A percentile compares a stretch with the other conserved stretches of the same genome.
phyloP scores from a whole-genome alignment of 208 protist genomes.

The Phytomonas francai region DNA sequence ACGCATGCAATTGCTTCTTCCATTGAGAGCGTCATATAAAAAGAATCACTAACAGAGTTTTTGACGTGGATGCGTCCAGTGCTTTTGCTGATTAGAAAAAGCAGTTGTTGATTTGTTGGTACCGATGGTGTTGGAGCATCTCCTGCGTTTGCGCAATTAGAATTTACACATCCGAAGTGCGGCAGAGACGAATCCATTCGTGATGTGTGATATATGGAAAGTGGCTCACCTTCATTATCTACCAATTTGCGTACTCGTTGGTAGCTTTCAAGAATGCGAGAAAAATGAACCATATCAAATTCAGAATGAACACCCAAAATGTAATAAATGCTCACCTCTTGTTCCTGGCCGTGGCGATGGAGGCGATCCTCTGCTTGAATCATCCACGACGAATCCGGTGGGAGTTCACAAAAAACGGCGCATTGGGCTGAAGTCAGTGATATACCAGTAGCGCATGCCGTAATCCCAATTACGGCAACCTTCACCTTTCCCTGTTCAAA shows the following conservation, averaged over 20 bases:
- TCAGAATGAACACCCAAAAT: constrained; percentile 47
- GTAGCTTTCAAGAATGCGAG: constrained; percentile 24
- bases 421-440: constrained; percentile 54
- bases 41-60: neutral
- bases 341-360: constrained; percentile 57
- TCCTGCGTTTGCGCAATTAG: neutral
- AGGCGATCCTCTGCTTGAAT: constrained; percentile 78
- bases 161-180: neutral
- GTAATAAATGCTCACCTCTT: constrained; percentile 50
- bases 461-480: constrained; percentile 71
- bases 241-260: neutral
- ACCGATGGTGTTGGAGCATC: neutral
- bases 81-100: constrained; percentile 54
- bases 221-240: neutral
- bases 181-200: neutral
- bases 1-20: constrained; percentile 41
- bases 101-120: constrained; percentile 10
- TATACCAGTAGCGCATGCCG: constrained; percentile 68
- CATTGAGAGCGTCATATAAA: constrained; percentile 32
- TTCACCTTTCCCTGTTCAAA: constrained; percentile 34
- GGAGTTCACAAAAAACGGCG: constrained; percentile 80
- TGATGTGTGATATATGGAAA: constrained; percentile 8
- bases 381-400: constrained; percentile 71
- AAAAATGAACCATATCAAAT: constrained; percentile 60
- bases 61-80: constrained; percentile 66